These are phyloP conservation scores for Suillus bovinus DNA, from an alignment of 768 basidiomycete genomes.

Conservation along the genomic window DNA sequence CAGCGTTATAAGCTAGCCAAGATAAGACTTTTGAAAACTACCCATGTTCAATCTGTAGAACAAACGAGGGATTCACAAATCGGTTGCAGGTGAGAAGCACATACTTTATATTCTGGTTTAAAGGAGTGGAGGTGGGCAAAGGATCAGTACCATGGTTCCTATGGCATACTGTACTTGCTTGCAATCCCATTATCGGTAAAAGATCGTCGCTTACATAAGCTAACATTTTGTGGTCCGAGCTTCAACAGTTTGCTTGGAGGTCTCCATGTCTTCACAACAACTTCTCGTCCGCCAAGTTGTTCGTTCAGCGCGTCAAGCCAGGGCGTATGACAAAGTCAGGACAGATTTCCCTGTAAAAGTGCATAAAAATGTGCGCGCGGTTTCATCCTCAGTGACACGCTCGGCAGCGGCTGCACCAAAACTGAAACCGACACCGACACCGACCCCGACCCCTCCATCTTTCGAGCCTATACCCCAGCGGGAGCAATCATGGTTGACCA, in stretches of 20 bases:
- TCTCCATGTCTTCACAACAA: conserved; percentile 3
- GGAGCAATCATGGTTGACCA: conserved; percentile 56
- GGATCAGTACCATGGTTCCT: too few species aligned
- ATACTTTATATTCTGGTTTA: too few species aligned
- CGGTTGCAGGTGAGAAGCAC: too few species aligned
- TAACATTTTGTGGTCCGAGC: neutral
- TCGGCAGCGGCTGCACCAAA: neutral
- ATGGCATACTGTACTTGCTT: too few species aligned
- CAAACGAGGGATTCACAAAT: too few species aligned
- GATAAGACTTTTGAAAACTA: too few species aligned
- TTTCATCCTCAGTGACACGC: conserved; percentile 1
- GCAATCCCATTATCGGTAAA: neutral
- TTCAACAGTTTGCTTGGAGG: neutral
- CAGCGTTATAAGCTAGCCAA: too few species aligned
- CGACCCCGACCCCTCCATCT: neutral
- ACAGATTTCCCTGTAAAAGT: neutral
- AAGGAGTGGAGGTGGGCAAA: too few species aligned
- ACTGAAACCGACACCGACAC: neutral
- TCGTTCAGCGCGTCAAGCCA: neutral
- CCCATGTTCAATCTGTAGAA: too few species aligned
- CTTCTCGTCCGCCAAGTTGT: neutral
- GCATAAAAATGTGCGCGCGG: neutral
- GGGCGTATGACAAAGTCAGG: neutral
- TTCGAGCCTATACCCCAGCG: conserved; percentile 7
- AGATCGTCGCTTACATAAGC: conserved; percentile 1